phyloP scores from a whole-genome alignment of 805 yeast genomes.

The Hanseniaspora lindneri region DNA sequence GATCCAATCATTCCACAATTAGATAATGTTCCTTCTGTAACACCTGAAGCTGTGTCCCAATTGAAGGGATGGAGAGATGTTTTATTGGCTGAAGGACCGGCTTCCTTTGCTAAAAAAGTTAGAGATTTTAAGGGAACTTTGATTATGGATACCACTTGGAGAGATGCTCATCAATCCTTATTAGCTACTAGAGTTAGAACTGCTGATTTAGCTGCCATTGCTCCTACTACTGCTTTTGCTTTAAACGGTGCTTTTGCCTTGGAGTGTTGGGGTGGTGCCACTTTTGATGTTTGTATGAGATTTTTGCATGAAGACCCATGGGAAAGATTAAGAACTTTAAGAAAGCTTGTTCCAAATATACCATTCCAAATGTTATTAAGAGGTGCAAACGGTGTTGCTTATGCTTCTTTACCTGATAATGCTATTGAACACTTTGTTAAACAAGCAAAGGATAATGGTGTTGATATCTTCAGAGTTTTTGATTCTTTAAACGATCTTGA shows the following conservation, averaged over 20 bases:
- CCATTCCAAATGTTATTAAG: conserved; percentile 98
- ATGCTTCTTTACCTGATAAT: conserved; percentile 93
- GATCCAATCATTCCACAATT: conserved; percentile 68
- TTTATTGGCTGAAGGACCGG: conserved; percentile 75
- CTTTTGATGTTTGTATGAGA: conserved; percentile 97
- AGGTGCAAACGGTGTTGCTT: conserved; percentile 99
- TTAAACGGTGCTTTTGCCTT: conserved; percentile 81
- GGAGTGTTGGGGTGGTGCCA: conserved; percentile 99
- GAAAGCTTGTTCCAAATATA: conserved; percentile 88
- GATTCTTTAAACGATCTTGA: conserved; percentile 96
- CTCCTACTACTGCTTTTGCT: conserved; percentile 87
- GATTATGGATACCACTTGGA: conserved; percentile 98
- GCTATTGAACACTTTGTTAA: conserved; percentile 94
- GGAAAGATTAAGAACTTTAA: conserved; percentile 81
- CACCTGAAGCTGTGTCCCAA: conserved; percentile 37
- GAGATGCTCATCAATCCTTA: conserved; percentile 98
- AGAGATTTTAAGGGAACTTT: conserved; percentile 75
- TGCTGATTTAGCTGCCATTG: conserved; percentile 78
- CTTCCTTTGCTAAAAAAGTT: conserved; percentile 76
- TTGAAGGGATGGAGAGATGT: conserved; percentile 78
- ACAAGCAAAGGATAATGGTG: conserved; percentile 92
- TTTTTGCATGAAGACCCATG: conserved; percentile 98
- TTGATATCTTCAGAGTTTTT: conserved; percentile 93
- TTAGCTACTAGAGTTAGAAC: conserved; percentile 97
- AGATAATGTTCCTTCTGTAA: conserved; percentile 43